Evolutionary conservation across 352 stramenopile genomes (phyloP).

Genomic region (Phytophthora kernoviae): DNA sequence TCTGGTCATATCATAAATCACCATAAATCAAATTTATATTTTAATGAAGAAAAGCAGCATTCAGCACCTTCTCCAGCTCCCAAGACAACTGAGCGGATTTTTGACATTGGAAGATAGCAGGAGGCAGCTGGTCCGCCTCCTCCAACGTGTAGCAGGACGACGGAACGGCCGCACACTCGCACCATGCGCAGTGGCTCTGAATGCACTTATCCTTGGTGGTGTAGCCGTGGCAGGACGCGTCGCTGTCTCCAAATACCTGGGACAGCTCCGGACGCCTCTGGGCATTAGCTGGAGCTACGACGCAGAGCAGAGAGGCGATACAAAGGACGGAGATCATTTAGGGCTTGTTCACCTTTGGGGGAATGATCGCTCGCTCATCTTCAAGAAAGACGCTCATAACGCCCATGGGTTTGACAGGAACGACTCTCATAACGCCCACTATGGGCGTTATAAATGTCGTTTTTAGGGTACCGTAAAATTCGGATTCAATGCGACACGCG

Average conservation of each 20-base stretch:
- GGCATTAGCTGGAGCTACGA: not conserved
- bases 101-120: constrained; percentile 78
- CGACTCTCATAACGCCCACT: too few relatives aligned
- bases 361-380: constrained; percentile 1
- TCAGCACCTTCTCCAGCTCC: constrained; percentile 34
- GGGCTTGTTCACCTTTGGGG: not conserved
- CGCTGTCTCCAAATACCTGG: constrained; percentile 31
- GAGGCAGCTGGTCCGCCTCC: constrained; percentile 66
- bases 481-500: too few relatives aligned
- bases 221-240: constrained; percentile 59
- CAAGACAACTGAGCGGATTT: constrained; percentile 40
- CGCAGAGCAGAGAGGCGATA: not conserved
- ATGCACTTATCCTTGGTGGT: constrained; percentile 56
- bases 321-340: not conserved
- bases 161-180: constrained; percentile 75
- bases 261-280: constrained; percentile 13
- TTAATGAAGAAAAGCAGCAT: not conserved
- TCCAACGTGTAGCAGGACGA: constrained; percentile 77
- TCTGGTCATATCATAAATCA: not conserved
- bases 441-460: too few relatives aligned
- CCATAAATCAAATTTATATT: not conserved
- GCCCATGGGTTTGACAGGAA: too few relatives aligned
- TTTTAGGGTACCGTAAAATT: too few relatives aligned
- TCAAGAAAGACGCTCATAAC: too few relatives aligned
- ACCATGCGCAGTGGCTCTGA: constrained; percentile 71